phyloP scores from a whole-genome alignment of 2,329 filamentous ascomycete genomes.

The Fusarium phyllophilum region DNA sequence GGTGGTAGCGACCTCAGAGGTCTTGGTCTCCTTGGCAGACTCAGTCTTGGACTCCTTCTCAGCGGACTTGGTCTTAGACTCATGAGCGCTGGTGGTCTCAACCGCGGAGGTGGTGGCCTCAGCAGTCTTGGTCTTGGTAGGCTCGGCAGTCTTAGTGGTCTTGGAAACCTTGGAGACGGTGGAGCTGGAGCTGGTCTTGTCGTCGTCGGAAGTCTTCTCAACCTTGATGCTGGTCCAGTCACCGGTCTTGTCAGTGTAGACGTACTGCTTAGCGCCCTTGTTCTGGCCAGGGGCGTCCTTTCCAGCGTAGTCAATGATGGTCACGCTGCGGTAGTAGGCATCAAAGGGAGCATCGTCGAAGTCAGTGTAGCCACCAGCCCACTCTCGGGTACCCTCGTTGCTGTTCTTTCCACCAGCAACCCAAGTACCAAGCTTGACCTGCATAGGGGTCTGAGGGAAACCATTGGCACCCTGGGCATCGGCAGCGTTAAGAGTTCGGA shows the following conservation, averaged over 20 bases:
- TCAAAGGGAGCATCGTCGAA: constrained; percentile 63
- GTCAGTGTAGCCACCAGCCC: constrained; percentile 72
- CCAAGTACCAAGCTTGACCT: constrained; percentile 76
- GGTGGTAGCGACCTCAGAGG: constrained; percentile 29
- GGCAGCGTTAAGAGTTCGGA: constrained; percentile 70
- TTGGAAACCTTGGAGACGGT: constrained; percentile 24
- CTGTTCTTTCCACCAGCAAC: constrained; percentile 68
- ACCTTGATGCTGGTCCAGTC: constrained; percentile 63
- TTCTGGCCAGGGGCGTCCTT: constrained; percentile 51
- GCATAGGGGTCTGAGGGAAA: constrained; percentile 80
- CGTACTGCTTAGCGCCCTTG: constrained; percentile 61
- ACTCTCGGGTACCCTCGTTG: constrained; percentile 74
- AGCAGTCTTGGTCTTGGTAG: constrained; percentile 24
- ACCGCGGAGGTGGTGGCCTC: constrained; percentile 16
- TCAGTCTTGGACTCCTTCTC: constrained; percentile 12
- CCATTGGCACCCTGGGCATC: constrained; percentile 67
- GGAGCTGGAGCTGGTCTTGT: constrained; percentile 36
- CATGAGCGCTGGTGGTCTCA: constrained; percentile 23
- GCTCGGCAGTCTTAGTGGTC: constrained; percentile 30
- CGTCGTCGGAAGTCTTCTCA: constrained; percentile 48
- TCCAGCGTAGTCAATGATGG: constrained; percentile 65
- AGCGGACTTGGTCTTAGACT: constrained; percentile 26
- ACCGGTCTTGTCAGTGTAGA: constrained; percentile 61
- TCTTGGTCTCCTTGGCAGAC: constrained; percentile 16
- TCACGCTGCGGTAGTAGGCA: constrained; percentile 67